Base-by-base conservation (phyloP, 2,329 filamentous ascomycete genomes). In the Talaromyces sp. region DNA sequence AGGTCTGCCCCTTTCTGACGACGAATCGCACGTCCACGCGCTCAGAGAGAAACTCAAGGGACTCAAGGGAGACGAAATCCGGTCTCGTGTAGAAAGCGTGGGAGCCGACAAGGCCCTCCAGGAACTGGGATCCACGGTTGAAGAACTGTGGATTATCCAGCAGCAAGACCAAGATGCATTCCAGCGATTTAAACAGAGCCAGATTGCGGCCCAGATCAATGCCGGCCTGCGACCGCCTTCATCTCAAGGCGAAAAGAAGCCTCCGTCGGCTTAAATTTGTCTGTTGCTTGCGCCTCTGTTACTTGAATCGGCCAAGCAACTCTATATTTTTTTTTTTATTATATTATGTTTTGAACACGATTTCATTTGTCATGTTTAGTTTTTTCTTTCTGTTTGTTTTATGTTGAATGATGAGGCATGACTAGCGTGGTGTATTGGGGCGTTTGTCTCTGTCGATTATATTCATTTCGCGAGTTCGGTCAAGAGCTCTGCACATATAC, bases 141-240 rank as follows among this genome's bases (percentile, higher is more conserved):
- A 80, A 58, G 78, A 82, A 59, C 68, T 82, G 14, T 73, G 75
- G 68, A 70, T 72, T 10, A 72, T 77, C 34, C 72, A 79, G 58
- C 69, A 72, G 56, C 71, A 79, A 62, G 79, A 81, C 58, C 71
- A 74, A 0, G 78, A 80, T 65, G 72, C 72, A 18, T 81, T 81
- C 63, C 74, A 78, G 63, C 70, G 66, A 42, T 79, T 80, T 63
- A 76, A 75, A 58, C 72, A 79, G 62, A 78, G 74, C 16, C 79
- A 81, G 61, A 75, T 81, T 56, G 79, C 78, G 4, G 78, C 79
- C 14, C 77, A 79, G 63, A 76, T 79, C 31, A 79, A 80, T 65
- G 76, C 74, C 50, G 76, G 76, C 12, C 65, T 72, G 50, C 66
- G 70, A 33, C 65, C 64, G 16, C 68, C 51, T 52, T 63, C 61